A percentile compares a stretch with the other conserved stretches of the same genome.
These are phyloP conservation scores for Cicer pinnatifidum DNA, from an alignment of 306 rosid genomes.

Conservation along the genomic window DNA sequence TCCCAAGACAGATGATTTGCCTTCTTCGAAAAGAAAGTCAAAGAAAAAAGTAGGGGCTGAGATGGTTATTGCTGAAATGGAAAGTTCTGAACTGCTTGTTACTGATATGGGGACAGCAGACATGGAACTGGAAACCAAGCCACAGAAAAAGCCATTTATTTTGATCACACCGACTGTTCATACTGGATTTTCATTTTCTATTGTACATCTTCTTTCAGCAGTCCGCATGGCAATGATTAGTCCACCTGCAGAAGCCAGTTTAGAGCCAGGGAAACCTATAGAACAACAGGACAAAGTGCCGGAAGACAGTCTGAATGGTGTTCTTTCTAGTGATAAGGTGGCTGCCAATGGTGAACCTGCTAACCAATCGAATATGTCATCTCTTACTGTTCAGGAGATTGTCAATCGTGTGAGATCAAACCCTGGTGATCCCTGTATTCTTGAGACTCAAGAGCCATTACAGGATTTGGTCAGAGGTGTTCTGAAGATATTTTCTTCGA, in stretches of 20 bases:
- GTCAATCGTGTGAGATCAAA: constrained; percentile 84
- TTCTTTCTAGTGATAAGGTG: constrained; percentile 52
- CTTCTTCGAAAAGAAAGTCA: constrained; percentile 60
- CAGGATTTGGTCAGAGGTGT: constrained; percentile 99
- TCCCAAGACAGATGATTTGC: constrained; percentile 54
- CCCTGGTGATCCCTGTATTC: constrained; percentile 94
- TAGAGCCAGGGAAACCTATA: constrained; percentile 57
- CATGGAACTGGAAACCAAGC: constrained; percentile 77
- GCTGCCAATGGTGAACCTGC: constrained; percentile 54
- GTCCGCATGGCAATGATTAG: constrained; percentile 89
- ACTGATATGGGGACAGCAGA: constrained; percentile 60
- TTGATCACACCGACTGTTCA: constrained; percentile 92
- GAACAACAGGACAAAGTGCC: constrained; percentile 57
- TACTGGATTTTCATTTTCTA: constrained; percentile 92
- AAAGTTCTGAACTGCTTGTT: constrained; percentile 61
- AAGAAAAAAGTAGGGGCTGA: constrained; percentile 75
- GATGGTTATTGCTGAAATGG: constrained; percentile 62
- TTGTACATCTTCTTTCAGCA: constrained; percentile 93
- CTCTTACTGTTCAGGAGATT: constrained; percentile 82
- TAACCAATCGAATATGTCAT: constrained; percentile 57
- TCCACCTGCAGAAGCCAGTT: constrained; percentile 66
- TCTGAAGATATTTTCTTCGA: constrained; percentile 91
- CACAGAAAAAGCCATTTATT: constrained; percentile 80
- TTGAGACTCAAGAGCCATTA: constrained; percentile 96
- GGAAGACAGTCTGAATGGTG: constrained; percentile 53